A percentile compares a stretch with the other conserved stretches of the same genome.
Evolutionary conservation across 805 yeast genomes (phyloP).

Genomic region (Saccharomycopsis sp.): DNA sequence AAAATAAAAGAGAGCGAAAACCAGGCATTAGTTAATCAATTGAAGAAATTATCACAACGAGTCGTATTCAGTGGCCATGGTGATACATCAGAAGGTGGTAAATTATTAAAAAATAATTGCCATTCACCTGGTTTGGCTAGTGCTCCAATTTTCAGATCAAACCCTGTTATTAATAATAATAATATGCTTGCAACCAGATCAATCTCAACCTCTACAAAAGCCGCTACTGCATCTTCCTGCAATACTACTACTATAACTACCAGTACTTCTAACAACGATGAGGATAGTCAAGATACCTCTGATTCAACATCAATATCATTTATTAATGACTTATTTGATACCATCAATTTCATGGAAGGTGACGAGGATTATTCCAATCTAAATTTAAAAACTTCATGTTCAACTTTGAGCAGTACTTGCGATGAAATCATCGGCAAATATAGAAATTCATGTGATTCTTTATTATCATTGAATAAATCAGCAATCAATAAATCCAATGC

Average conservation of each 20-base stretch:
- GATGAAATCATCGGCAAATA: slow-evolving; percentile 1
- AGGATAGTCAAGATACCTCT: not conserved
- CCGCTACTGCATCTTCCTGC: no score
- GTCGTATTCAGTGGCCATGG: not conserved
- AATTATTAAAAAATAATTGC: no score
- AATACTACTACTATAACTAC: not conserved
- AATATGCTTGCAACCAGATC: no score
- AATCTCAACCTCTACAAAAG: no score
- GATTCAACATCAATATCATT: slow-evolving; percentile 11
- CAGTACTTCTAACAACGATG: not conserved
- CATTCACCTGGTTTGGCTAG: no score
- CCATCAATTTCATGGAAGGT: slow-evolving; percentile 13
- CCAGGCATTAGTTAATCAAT: slow-evolving; percentile 6
- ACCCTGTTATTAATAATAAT: not conserved
- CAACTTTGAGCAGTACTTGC: not conserved
- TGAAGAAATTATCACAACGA: slow-evolving; percentile 1
- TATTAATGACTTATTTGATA: slow-evolving; percentile 18
- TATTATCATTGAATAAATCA: slow-evolving; percentile 19
- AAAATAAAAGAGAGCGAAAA: slow-evolving; percentile 19
- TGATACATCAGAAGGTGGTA: no score
- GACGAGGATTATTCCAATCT: not conserved
- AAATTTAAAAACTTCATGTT: not conserved
- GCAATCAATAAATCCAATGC: slow-evolving; percentile 11
- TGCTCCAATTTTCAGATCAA: not conserved
- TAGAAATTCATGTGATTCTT: slow-evolving; percentile 17